Conservation (phyloP, 345 rosid genomes). For the Eutrema japonicum region DNA sequence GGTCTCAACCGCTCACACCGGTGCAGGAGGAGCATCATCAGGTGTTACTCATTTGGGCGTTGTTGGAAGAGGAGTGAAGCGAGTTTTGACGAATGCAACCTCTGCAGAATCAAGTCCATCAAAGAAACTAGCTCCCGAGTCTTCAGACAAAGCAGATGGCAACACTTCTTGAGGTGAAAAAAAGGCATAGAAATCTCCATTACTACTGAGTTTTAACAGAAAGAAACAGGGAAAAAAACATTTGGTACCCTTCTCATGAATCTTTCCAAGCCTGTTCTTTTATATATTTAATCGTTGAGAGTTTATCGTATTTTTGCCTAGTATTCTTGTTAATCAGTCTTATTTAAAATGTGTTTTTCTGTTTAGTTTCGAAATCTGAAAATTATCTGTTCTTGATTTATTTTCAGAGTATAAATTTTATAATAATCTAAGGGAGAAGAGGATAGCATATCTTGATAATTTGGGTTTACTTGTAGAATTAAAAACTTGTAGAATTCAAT, state of each 20-base stretch:
- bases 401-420: background rate
- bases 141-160: slow-evolving; percentile 59
- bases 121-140: slow-evolving; percentile 62
- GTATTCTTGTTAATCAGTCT: background rate
- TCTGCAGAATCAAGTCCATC: slow-evolving; percentile 54
- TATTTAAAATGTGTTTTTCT: background rate
- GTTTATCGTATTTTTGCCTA: background rate
- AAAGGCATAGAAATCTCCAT: background rate
- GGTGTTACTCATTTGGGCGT: slow-evolving; percentile 84
- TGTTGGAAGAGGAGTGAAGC: slow-evolving; percentile 95
- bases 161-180: slow-evolving; percentile 20
- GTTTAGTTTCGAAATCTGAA: background rate
- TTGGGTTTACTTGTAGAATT: slow-evolving; percentile 23
- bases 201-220: slow-evolving; percentile 1
- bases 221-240: slow-evolving; percentile 13
- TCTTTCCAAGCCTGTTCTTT: slow-evolving; percentile 11
- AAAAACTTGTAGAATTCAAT: background rate
- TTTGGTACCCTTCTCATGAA: slow-evolving; percentile 4
- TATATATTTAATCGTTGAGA: background rate
- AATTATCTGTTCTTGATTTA: background rate
- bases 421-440: background rate
- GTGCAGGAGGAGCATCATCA: slow-evolving; percentile 56
- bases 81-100: slow-evolving; percentile 58
- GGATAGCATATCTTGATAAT: slow-evolving; percentile 1
- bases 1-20: slow-evolving; percentile 78